A percentile compares a stretch with the other conserved stretches of the same genome.
Conservation (phyloP, 441 rosid genomes). For the Eutrema salsugineum region DNA sequence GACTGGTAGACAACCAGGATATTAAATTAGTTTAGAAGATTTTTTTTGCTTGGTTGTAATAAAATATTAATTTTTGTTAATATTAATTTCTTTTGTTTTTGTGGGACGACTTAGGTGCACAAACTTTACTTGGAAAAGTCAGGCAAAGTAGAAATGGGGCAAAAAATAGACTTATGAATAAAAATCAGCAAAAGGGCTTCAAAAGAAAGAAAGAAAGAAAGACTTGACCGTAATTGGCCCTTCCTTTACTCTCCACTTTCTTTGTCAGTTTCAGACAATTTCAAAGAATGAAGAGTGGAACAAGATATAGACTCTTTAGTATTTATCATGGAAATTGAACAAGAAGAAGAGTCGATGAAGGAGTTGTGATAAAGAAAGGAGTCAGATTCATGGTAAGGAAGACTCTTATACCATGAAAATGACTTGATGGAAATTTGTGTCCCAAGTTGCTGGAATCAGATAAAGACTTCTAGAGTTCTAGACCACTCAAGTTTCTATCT, state of each 20-base stretch:
- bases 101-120: neutral
- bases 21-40: neutral
- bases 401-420: neutral
- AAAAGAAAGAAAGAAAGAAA: constrained; percentile 13
- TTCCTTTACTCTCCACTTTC: neutral
- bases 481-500: neutral
- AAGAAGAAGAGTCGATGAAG: no score
- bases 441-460: neutral
- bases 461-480: neutral
- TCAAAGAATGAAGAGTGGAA: neutral
- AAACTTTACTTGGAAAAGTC: neutral
- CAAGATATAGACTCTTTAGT: constrained; percentile 5
- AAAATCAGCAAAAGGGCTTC: neutral
- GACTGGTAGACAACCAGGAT: neutral
- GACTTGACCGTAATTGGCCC: neutral
- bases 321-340: neutral
- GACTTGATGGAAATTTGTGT: neutral
- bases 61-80: neutral
- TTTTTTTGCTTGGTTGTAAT: neutral
- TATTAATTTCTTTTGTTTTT: neutral
- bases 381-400: neutral
- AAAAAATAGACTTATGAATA: no score
- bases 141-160: neutral
- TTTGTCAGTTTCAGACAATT: neutral
- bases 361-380: neutral